phyloP scores from a whole-genome alignment of 2,329 filamentous ascomycete species.

The Fusarium sp. region DNA sequence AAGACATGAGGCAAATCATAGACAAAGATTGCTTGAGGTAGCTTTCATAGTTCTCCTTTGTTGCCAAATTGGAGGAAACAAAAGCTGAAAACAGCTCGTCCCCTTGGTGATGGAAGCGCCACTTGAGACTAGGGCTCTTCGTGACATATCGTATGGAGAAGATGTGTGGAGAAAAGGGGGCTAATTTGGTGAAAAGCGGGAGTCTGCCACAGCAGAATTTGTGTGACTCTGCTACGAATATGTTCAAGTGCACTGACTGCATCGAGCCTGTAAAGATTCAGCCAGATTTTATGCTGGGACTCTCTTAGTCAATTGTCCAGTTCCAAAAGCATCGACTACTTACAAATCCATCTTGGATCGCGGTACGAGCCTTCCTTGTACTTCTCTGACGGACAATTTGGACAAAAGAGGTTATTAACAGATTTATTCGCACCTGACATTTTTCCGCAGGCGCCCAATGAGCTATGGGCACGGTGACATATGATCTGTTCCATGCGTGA shows the following conservation, averaged over 20 bases:
- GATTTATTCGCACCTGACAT: neutral
- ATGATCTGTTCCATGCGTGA: neutral
- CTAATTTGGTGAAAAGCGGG: fast-evolving
- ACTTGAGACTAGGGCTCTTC: fast-evolving
- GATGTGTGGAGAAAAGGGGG: neutral
- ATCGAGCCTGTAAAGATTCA: neutral
- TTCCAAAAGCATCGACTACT: neutral
- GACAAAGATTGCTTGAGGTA: neutral
- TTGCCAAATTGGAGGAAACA: fast-evolving
- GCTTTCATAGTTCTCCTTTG: neutral
- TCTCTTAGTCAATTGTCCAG: neutral
- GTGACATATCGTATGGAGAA: neutral
- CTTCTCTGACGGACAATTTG: neutral
- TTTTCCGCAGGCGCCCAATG: neutral
- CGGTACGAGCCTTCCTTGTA: neutral
- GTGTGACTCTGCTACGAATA: neutral
- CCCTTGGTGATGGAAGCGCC: no score
- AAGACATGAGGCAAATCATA: neutral
- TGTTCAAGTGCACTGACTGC: neutral
- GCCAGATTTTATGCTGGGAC: neutral
- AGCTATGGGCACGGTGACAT: neutral
- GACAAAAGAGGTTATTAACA: neutral
- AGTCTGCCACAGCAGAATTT: neutral
- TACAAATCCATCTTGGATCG: neutral
- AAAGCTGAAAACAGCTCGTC: neutral